Conservation (phyloP, 169 alveolate genomes). For the Condylostoma magnum region DNA sequence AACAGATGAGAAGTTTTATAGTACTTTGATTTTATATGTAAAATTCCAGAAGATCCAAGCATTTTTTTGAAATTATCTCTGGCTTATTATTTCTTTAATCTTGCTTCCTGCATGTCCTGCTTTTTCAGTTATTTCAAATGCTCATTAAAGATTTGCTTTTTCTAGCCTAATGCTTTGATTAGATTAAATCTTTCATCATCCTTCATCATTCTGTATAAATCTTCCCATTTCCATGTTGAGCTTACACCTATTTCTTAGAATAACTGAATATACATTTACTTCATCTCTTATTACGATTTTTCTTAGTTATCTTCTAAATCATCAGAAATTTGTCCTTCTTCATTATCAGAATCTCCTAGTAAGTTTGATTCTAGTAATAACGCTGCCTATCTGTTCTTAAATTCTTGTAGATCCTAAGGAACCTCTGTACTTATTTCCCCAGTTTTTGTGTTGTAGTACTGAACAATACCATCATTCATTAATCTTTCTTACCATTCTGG, state of each 20-base stretch:
- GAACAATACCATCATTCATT: slow-evolving; percentile 5
- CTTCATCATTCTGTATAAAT: slow-evolving; percentile 18
- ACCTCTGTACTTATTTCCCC: slow-evolving; percentile 24
- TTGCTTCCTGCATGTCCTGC: slow-evolving; percentile 28
- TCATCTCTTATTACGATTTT: slow-evolving; percentile 1
- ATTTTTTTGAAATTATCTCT: slow-evolving; percentile 34
- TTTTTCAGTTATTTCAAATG: slow-evolving; percentile 14
- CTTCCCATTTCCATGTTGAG: slow-evolving; percentile 34
- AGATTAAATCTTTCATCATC: slow-evolving; percentile 31
- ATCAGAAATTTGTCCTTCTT: slow-evolving; percentile 35
- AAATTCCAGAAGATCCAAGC: slow-evolving; percentile 33
- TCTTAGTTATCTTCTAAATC: slow-evolving; percentile 9
- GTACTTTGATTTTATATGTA: slow-evolving; percentile 26
- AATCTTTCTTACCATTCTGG: slow-evolving; percentile 22
- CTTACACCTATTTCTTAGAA: slow-evolving; percentile 24
- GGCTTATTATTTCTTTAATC: slow-evolving; percentile 28
- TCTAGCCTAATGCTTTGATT: slow-evolving; percentile 27
- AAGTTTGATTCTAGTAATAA: slow-evolving; percentile 4
- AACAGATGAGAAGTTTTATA: slow-evolving; percentile 27
- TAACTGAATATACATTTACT: slow-evolving; percentile 4
- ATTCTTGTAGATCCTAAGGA: slow-evolving; percentile 25
- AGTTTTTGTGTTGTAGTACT: slow-evolving; percentile 14
- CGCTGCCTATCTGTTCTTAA: slow-evolving; percentile 27
- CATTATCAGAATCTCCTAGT: neutral
- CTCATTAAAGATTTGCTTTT: slow-evolving; percentile 34